A percentile compares a stretch with the other conserved stretches of the same genome.
Conservation (phyloP, 345 rosid species). For the Citrus maxima region DNA sequence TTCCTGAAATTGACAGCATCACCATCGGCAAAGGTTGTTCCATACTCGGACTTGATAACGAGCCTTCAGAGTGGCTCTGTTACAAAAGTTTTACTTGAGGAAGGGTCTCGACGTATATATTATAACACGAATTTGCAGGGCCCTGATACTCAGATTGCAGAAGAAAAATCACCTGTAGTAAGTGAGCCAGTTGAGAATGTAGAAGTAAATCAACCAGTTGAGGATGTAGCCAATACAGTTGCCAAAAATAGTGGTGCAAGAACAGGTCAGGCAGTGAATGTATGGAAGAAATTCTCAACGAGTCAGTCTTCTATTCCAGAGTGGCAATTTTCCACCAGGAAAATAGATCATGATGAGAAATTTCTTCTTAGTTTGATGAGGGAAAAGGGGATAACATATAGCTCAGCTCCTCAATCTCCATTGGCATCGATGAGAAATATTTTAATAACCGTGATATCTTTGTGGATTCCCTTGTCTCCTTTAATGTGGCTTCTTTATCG, state of each 20-base stretch:
- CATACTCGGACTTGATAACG: slow-evolving; percentile 74
- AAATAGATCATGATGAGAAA: slow-evolving; percentile 87
- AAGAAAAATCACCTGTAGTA: slow-evolving; percentile 21
- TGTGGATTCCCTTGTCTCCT: slow-evolving; percentile 92
- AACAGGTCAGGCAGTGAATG: slow-evolving; percentile 7
- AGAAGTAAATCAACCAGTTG: slow-evolving; percentile 15
- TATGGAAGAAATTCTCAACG: slow-evolving; percentile 36
- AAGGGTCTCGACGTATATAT: slow-evolving; percentile 90
- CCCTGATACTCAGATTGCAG: slow-evolving; percentile 32
- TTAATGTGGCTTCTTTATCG: slow-evolving; percentile 97
- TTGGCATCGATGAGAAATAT: slow-evolving; percentile 63
- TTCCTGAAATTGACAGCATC: slow-evolving; percentile 66
- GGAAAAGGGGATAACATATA: slow-evolving; percentile 74
- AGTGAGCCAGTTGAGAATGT: slow-evolving; percentile 19
- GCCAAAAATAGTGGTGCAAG: slow-evolving; percentile 25
- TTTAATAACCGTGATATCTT: slow-evolving; percentile 62
- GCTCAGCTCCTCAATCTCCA: slow-evolving; percentile 87
- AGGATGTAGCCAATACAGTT: slow-evolving; percentile 24
- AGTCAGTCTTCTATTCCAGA: slow-evolving; percentile 40
- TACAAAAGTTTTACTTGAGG: slow-evolving; percentile 74
- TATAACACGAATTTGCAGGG: slow-evolving; percentile 37
- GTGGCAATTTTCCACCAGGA: slow-evolving; percentile 84
- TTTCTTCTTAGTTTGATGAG: slow-evolving; percentile 90
- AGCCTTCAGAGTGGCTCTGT: slow-evolving; percentile 72
- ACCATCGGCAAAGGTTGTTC: slow-evolving; percentile 70